A percentile compares a stretch with the other conserved stretches of the same genome.
phyloP scores from a whole-genome alignment of 306 rosid species.

The Rosa persica region DNA sequence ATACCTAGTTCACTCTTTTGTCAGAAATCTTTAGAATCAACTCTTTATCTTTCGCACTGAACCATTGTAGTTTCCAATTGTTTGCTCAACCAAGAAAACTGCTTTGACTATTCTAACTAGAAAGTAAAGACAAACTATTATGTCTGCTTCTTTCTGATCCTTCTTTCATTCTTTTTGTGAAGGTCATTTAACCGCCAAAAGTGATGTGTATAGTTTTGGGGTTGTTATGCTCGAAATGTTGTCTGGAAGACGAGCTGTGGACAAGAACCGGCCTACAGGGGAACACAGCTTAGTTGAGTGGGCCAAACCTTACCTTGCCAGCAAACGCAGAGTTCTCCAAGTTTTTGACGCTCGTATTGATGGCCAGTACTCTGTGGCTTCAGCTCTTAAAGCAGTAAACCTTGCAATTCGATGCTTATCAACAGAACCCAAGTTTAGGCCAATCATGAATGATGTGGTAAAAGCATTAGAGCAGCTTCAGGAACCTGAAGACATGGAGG shows the following conservation, averaged over 20 bases:
- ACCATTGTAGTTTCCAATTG: background rate
- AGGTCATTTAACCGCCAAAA: conserved; percentile 90
- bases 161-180: conserved; percentile 26
- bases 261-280: conserved; percentile 72
- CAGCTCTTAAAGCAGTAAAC: conserved; percentile 62
- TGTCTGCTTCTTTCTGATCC: conserved; percentile 27
- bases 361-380: conserved; percentile 64
- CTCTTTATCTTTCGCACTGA: background rate
- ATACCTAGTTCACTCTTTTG: background rate
- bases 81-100: background rate
- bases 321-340: conserved; percentile 70
- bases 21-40: background rate
- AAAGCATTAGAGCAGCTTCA: conserved; percentile 66
- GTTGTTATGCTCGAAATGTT: conserved; percentile 89
- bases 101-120: background rate
- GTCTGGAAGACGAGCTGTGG: conserved; percentile 79
- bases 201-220: conserved; percentile 92
- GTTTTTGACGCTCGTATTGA: conserved; percentile 77
- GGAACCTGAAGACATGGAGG: conserved; percentile 32
- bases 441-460: conserved; percentile 77
- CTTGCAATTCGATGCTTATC: conserved; percentile 71
- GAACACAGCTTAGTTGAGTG: conserved; percentile 84
- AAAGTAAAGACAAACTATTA: background rate
- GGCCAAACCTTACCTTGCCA: conserved; percentile 86
- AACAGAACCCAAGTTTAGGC: conserved; percentile 69